Percentiles rank a stretch among this genome's conserved stretches.
These are phyloP conservation scores for Afroboletus lepidellus DNA, from an alignment of 1,284 basidiomycete species.

Conservation along the genomic window DNA sequence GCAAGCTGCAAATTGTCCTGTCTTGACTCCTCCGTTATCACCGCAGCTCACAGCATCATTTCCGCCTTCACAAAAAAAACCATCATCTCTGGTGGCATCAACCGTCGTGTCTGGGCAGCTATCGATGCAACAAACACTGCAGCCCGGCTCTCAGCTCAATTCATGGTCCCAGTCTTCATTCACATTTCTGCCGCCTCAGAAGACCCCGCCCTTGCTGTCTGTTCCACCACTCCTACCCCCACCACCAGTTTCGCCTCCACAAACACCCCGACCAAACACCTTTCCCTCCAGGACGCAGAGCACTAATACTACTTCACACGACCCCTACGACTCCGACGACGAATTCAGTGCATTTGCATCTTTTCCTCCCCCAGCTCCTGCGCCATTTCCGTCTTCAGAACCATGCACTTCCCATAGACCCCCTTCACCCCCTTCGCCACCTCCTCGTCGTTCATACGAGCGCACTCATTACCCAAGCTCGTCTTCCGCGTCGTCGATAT, in stretches of 20 bases:
- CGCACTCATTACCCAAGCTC: constrained; percentile 28
- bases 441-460: constrained; percentile 28
- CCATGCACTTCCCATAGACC: constrained; percentile 11
- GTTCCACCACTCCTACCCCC: constrained; percentile 32
- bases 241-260: constrained; percentile 31
- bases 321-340: constrained; percentile 25
- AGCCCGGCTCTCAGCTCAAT: constrained; percentile 5
- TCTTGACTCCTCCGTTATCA: constrained; percentile 20
- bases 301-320: constrained; percentile 1
- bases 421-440: constrained; percentile 29
- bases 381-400: constrained; percentile 7
- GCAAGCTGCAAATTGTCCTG: constrained; percentile 5
- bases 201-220: constrained; percentile 13
- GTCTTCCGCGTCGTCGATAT: constrained; percentile 28
- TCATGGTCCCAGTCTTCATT: constrained; percentile 11
- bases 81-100: background rate
- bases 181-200: constrained; percentile 14
- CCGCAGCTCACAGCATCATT: constrained; percentile 7
- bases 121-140: constrained; percentile 3
- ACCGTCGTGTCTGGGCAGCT: background rate
- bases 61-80: constrained; percentile 7
- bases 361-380: constrained; percentile 13
- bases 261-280: constrained; percentile 27
- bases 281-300: background rate
- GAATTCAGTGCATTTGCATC: constrained; percentile 33